Percentiles rank a stretch among this genome's conserved stretches.
These are phyloP conservation scores for Amoeboaphelidium protococcarum DNA, from an alignment of 371 early-diverging fungal genomes.

Conservation along the genomic window DNA sequence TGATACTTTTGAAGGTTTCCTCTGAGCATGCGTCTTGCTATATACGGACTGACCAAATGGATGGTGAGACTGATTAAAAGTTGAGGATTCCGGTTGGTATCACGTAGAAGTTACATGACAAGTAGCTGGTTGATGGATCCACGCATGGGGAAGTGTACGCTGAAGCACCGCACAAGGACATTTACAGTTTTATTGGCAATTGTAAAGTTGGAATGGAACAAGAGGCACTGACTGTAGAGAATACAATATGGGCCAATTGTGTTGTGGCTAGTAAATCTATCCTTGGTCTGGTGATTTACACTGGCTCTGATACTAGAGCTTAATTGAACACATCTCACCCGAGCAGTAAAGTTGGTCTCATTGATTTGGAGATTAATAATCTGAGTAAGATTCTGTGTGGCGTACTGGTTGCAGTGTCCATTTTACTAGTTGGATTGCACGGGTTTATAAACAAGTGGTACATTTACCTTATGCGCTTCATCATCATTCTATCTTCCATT, in stretches of 20 bases:
- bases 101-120: conserved; percentile 39
- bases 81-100: conserved; percentile 47
- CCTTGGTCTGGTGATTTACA: conserved; percentile 82
- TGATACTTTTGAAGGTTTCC: conserved; percentile 60
- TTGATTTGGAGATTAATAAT: conserved; percentile 82
- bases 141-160: conserved; percentile 2
- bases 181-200: conserved; percentile 14
- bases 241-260: conserved; percentile 95
- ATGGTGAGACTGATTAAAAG: conserved; percentile 99
- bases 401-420: conserved; percentile 51
- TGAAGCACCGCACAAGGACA: conserved; percentile 15
- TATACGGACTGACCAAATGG: conserved; percentile 96
- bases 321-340: conserved; percentile 94
- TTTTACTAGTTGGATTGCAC: conserved; percentile 66
- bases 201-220: conserved; percentile 12
- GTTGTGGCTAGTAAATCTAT: conserved; percentile 83
- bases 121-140: conserved; percentile 20
- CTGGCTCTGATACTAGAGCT: conserved; percentile 88
- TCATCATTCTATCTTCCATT: conserved; percentile 90
- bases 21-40: conserved; percentile 75
- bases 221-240: conserved; percentile 62
- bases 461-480: conserved; percentile 71
- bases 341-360: conserved; percentile 74
- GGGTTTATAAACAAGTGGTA: conserved; percentile 72
- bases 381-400: conserved; percentile 68